phyloP scores from a whole-genome alignment of 495 filamentous ascomycete species.

The Aspergillus ostianus region DNA sequence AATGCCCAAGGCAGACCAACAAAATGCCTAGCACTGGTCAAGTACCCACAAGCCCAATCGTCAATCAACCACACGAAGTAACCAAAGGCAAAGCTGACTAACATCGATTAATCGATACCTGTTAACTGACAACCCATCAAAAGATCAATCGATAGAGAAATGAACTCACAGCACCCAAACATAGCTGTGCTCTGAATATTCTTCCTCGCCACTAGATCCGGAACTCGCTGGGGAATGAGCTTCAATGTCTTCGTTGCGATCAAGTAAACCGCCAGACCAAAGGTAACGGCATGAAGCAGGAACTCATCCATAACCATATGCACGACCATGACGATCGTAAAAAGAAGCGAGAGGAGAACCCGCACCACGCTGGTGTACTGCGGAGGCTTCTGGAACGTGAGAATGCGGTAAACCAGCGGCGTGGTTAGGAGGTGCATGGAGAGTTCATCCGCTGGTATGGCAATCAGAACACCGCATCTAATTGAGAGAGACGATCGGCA shows the following conservation, averaged over 20 bases:
- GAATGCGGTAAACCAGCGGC: conserved; percentile 50
- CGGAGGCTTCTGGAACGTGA: conserved; percentile 39
- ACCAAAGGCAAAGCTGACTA: conserved; percentile 25
- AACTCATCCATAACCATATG: conserved; percentile 46
- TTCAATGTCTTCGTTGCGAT: conserved; percentile 36
- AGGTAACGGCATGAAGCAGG: conserved; percentile 16
- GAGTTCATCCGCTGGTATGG: conserved; percentile 39
- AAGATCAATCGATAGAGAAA: conserved; percentile 6
- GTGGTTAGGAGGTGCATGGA: conserved; percentile 57
- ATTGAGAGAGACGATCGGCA: neutral
- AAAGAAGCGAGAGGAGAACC: conserved; percentile 26
- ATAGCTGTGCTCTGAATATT: conserved; percentile 17
- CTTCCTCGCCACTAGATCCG: conserved; percentile 10
- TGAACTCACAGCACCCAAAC: conserved; percentile 22
- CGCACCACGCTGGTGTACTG: conserved; percentile 25
- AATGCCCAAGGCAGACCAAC: conserved; percentile 47
- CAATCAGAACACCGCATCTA: neutral
- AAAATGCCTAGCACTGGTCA: conserved; percentile 13
- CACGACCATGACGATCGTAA: conserved; percentile 39
- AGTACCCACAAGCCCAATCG: conserved; percentile 22
- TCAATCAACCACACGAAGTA: conserved; percentile 28
- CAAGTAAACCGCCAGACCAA: conserved; percentile 17
- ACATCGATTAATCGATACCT: neutral
- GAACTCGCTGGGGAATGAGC: conserved; percentile 18
- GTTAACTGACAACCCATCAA: conserved; percentile 4